Evolutionary conservation across 169 alveolate genomes (phyloP).

Genomic region (Theileria equi): DNA sequence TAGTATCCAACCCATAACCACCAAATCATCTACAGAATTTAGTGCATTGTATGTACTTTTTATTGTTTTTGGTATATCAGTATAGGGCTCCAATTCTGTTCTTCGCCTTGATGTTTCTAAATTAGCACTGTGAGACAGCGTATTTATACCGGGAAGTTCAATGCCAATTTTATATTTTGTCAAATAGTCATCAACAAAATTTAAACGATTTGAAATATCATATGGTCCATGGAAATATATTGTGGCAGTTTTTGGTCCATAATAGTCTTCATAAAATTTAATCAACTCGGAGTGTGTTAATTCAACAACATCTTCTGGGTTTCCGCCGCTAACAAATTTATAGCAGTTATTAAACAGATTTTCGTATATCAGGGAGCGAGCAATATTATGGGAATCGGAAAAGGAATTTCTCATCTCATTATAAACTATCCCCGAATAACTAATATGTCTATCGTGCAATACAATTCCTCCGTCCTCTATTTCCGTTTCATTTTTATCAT

Average conservation of each 20-base stretch:
- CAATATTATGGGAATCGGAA: slow-evolving; percentile 51
- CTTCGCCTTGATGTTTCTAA: slow-evolving; percentile 17
- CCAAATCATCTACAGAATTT: slow-evolving; percentile 28
- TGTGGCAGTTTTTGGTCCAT: slow-evolving; percentile 79
- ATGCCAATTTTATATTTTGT: slow-evolving; percentile 15
- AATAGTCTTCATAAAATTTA: slow-evolving; percentile 70
- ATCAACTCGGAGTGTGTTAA: slow-evolving; percentile 74
- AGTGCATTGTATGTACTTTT: slow-evolving; percentile 19
- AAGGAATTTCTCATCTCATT: slow-evolving; percentile 70
- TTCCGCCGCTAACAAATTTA: slow-evolving; percentile 82
- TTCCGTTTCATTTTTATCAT: slow-evolving; percentile 37
- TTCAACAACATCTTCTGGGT: slow-evolving; percentile 78
- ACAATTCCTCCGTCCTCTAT: slow-evolving; percentile 66
- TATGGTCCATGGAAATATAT: slow-evolving; percentile 76
- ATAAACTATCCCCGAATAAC: slow-evolving; percentile 72
- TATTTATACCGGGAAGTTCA: slow-evolving; percentile 2
- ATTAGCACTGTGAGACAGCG: slow-evolving; percentile 21
- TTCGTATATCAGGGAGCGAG: slow-evolving; percentile 34
- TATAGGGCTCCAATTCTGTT: slow-evolving; percentile 23
- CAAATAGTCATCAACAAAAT: slow-evolving; percentile 67
- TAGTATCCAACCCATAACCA: slow-evolving; percentile 58
- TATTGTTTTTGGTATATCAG: slow-evolving; percentile 2
- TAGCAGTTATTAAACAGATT: slow-evolving; percentile 70
- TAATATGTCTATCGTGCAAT: slow-evolving; percentile 35
- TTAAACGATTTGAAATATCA: slow-evolving; percentile 59